A percentile compares a stretch with the other conserved stretches of the same genome.
phyloP scores from a whole-genome alignment of 2,329 filamentous ascomycete genomes.

The Pyrenophora teres region DNA sequence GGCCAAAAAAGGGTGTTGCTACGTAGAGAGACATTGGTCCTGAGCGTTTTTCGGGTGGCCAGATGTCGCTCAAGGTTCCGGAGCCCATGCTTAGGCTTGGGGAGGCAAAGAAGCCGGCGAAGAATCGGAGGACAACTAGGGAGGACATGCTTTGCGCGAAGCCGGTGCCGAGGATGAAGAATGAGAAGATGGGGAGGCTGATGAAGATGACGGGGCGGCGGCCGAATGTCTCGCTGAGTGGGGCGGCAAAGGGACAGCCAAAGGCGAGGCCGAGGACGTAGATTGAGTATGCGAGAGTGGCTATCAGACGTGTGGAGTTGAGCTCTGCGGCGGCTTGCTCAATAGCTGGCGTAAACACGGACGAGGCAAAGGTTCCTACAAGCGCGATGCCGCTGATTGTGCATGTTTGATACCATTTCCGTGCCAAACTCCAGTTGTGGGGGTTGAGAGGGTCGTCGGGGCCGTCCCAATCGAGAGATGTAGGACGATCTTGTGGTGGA shows the following conservation, averaged over 20 bases:
- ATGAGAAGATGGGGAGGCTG: constrained; percentile 66
- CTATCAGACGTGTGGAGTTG: constrained; percentile 20
- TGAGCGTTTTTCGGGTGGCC: constrained; percentile 35
- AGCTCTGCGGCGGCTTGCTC: constrained; percentile 20
- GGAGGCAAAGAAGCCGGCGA: constrained; percentile 40
- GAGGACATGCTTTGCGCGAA: constrained; percentile 68
- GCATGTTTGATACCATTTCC: constrained; percentile 19
- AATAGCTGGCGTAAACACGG: constrained; percentile 17
- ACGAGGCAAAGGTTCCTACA: constrained; percentile 14
- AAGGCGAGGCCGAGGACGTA: constrained; percentile 61
- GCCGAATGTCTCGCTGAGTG: constrained; percentile 72
- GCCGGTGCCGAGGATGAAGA: constrained; percentile 51
- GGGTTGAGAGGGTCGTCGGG: constrained; percentile 17
- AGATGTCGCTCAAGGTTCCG: constrained; percentile 48
- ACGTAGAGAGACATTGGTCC: constrained; percentile 39
- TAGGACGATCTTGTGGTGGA: constrained; percentile 6
- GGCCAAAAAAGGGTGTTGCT: constrained; percentile 46
- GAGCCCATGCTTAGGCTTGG: constrained; percentile 46
- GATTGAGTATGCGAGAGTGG: constrained; percentile 28
- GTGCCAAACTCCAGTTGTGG: constrained; percentile 15
- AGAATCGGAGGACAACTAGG: constrained; percentile 68
- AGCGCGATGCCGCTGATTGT: constrained; percentile 17
- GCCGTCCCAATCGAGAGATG: constrained; percentile 15
- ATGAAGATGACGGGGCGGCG: constrained; percentile 71
- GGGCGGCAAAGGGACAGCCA: constrained; percentile 73